Percentiles rank a stretch among this genome's conserved stretches.
phyloP scores from a whole-genome alignment of 2,329 filamentous ascomycete genomes.

The Trichoderma aggressivum region DNA sequence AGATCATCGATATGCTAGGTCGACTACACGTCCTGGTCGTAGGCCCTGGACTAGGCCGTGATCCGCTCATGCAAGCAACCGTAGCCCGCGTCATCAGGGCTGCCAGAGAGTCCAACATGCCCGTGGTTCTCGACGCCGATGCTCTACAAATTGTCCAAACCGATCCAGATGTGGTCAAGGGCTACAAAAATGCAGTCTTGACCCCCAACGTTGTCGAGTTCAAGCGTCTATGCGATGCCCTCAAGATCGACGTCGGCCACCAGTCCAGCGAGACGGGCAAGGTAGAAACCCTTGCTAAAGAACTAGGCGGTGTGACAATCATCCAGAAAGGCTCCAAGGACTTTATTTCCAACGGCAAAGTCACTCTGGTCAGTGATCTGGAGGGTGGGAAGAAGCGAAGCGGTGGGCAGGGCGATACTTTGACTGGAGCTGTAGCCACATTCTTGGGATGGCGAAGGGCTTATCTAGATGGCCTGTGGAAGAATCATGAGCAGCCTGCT shows the following conservation, averaged over 20 bases:
- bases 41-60: conserved; percentile 86
- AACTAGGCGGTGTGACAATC: conserved; percentile 83
- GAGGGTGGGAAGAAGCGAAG: conserved; percentile 83
- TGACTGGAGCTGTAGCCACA: conserved; percentile 86
- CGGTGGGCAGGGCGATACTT: conserved; percentile 91
- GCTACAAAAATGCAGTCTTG: conserved; percentile 79
- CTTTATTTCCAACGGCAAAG: conserved; percentile 74
- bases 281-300: conserved; percentile 66
- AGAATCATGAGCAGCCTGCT: conserved; percentile 43
- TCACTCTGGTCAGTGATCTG: conserved; percentile 73
- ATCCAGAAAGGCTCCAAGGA: conserved; percentile 85
- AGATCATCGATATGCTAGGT: conserved; percentile 75
- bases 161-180: conserved; percentile 71
- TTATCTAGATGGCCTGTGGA: conserved; percentile 81
- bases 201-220: conserved; percentile 98
- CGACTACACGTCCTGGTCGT: conserved; percentile 91
- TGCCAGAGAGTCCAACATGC: conserved; percentile 67
- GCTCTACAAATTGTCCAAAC: conserved; percentile 75
- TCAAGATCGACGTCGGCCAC: conserved; percentile 56
- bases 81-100: conserved; percentile 75
- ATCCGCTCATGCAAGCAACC: conserved; percentile 85
- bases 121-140: conserved; percentile 89
- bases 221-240: conserved; percentile 69
- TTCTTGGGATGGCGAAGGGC: conserved; percentile 84
- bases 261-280: conserved; percentile 38